Base-by-base conservation (phyloP, 1,284 basidiomycete species). In the Cryptococcus sp. region DNA sequence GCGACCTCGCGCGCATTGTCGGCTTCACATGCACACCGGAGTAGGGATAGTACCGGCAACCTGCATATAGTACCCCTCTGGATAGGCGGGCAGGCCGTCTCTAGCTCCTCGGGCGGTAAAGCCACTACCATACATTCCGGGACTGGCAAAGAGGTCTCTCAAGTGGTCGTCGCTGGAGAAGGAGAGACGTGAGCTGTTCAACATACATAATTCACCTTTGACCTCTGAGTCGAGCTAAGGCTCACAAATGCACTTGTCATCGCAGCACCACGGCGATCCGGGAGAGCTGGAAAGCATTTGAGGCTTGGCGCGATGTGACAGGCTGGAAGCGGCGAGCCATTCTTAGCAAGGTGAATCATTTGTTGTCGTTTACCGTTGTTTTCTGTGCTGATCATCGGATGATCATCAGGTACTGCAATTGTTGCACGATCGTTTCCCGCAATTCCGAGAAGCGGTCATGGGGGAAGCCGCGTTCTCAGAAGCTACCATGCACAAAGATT, bases 151-250 rank as follows among this genome's bases (percentile, higher is more conserved):
- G 45, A 55, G 22, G 62, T 52, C 25, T 67, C 61, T 43, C 53
- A 64, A 26, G 56, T 67, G 3, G 57, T 65, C 2, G 55, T 65
- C 5, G 67, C 67, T 16, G 67, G 67, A 6, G 50, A 63, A 38
- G 38, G 57, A 26, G 67, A 69, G 34, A 61, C 57, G 67, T 69
- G 47, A 55, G 65, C 54, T n/a, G 46, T 16, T 17, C 7, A 22
- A n/a, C 19, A 16, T 34, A 11, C 16, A 20, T 26, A n/a, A 11
- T 52, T 19, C 20, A 38, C 23, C 45, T 48, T 13, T 8, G 19
- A 29, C 48, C 44, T 54, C 16, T 11, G 23, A 3, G 5, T 20
- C 37, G 34, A 34, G 50, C 19, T 51, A 10, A 39, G 13, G 15
- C 34, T 34, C 29, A 34, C 29, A 34, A 10, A 10, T 34, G 29